Base-by-base conservation (phyloP, 139 green algal species). In the Diplosphaera chodatii region DNA sequence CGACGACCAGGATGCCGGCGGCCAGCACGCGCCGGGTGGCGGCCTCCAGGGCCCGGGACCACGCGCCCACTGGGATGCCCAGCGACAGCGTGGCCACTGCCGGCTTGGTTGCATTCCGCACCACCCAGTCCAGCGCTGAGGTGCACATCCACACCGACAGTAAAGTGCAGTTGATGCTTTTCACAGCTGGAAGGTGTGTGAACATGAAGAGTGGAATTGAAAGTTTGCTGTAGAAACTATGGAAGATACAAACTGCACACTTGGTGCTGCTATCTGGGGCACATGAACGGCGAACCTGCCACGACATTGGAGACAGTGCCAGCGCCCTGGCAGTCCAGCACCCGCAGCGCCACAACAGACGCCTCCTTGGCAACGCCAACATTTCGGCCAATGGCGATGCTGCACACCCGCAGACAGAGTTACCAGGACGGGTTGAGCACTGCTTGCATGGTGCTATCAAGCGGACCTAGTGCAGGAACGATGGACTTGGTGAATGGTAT, bases 301-400 rank as follows among this genome's bases (percentile, higher is more conserved):
- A 80, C 63, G 15, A 76, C 70, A 37, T 72, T 37, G 33, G 69
- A 73, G 27, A 75, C 37, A 10, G 28, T 73, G 27, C 81, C 77
- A 32, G 72, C 67, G 22, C 82, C 82, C 23, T 74, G 48, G 67
- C 82, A 87, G 69, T 79, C 75, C 31, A 87, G 73, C 28, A 87
- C 82, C 0, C 73, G 64, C 30, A 87, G 62, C 25, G 64, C 68
- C 33, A 81, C 75, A 3, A 83, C 22, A 1, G 76, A 69, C 6
- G 77, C 77, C 37, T 75, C 73, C 71, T 87, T 87, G 20, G 78
- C 82, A 18, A 83, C 75, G 23, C 82, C 82, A 41, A 80, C 74
- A 25, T 66, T 74, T 22, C 71, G 68, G 13, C 82, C 82, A 10
- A 59, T 59, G 48, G 48, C 48, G 48, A 59, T 59, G 48, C 48